Percentiles rank a stretch among this genome's conserved stretches.
These are phyloP conservation scores for Monosporascus sp. DNA, from an alignment of 2,329 filamentous ascomycete species.

Conservation along the genomic window DNA sequence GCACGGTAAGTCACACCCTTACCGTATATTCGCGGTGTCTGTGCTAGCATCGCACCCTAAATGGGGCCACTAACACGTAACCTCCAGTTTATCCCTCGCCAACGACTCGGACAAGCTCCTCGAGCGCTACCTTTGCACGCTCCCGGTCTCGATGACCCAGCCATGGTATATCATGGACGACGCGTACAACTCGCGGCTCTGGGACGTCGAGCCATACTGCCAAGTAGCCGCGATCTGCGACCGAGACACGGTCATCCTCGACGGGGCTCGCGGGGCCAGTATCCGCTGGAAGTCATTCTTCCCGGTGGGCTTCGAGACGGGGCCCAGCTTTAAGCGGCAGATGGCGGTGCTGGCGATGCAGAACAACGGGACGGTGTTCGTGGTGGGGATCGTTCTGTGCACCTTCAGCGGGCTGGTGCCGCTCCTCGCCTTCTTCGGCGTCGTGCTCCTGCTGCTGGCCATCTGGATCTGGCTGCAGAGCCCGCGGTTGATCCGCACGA, in stretches of 20 bases:
- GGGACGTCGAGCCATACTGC: slow-evolving; percentile 36
- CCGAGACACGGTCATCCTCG: slow-evolving; percentile 35
- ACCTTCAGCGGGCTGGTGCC: not conserved
- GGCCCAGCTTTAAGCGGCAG: not conserved
- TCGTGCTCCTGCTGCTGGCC: not conserved
- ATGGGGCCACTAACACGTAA: not conserved
- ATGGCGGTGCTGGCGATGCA: not conserved
- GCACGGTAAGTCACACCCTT: slow-evolving; percentile 12
- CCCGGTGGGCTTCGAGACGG: not conserved
- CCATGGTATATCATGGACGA: slow-evolving; percentile 36
- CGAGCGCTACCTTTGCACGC: slow-evolving; percentile 37
- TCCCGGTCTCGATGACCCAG: slow-evolving; percentile 24
- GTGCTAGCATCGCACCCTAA: too few species aligned
- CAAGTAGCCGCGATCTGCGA: slow-evolving; percentile 33
- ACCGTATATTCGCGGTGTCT: too few species aligned
- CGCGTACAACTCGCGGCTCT: slow-evolving; percentile 32
- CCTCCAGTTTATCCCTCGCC: slow-evolving; percentile 22
- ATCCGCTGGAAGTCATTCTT: slow-evolving; percentile 32
- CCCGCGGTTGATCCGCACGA: not conserved
- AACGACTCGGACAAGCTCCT: slow-evolving; percentile 26
- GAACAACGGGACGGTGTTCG: not conserved
- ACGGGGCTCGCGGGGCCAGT: slow-evolving; percentile 23
- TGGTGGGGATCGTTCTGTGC: not conserved
- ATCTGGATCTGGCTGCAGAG: not conserved
- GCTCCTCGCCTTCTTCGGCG: not conserved